Conservation (phyloP, 1,284 basidiomycete species). For the Trichosporon sp. region DNA sequence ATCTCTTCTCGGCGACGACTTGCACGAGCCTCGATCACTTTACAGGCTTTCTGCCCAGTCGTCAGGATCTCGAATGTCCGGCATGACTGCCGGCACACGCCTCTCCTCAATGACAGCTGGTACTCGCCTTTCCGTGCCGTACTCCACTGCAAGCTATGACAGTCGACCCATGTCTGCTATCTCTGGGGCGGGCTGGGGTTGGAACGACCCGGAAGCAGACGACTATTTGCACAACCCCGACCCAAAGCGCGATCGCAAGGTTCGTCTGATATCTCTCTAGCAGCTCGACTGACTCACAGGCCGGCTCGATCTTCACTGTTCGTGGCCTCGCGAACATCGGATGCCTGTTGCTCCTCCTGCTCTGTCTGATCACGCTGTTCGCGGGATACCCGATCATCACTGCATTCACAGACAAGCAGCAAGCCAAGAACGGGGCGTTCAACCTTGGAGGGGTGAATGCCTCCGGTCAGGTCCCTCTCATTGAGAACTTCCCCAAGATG, state of each 20-base stretch:
- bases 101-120: slow-evolving; percentile 10
- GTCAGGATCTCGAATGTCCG: slow-evolving; percentile 24
- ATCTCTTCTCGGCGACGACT: slow-evolving; percentile 34
- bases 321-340: slow-evolving; percentile 76
- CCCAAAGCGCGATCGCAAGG: slow-evolving; percentile 67
- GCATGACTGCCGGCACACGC: slow-evolving; percentile 12
- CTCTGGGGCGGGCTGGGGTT: slow-evolving; percentile 30
- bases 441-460: slow-evolving; percentile 64
- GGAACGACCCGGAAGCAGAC: slow-evolving; percentile 54
- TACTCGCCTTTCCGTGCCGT: slow-evolving; percentile 3
- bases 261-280: slow-evolving; percentile 29
- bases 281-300: slow-evolving; percentile 59
- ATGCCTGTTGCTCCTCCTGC: slow-evolving; percentile 67
- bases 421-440: slow-evolving; percentile 58
- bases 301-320: slow-evolving; percentile 67
- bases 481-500: slow-evolving; percentile 68
- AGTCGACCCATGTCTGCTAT: slow-evolving; percentile 19
- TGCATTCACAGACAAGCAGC: slow-evolving; percentile 45
- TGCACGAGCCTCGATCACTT: slow-evolving; percentile 22
- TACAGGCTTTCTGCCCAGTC: slow-evolving; percentile 12
- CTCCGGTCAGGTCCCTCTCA: slow-evolving; percentile 63
- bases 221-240: slow-evolving; percentile 58
- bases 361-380: slow-evolving; percentile 70
- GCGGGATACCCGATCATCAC: slow-evolving; percentile 59
- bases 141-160: slow-evolving; percentile 7